phyloP scores from a whole-genome alignment of 495 filamentous ascomycete species.

The Letharia lupina region DNA sequence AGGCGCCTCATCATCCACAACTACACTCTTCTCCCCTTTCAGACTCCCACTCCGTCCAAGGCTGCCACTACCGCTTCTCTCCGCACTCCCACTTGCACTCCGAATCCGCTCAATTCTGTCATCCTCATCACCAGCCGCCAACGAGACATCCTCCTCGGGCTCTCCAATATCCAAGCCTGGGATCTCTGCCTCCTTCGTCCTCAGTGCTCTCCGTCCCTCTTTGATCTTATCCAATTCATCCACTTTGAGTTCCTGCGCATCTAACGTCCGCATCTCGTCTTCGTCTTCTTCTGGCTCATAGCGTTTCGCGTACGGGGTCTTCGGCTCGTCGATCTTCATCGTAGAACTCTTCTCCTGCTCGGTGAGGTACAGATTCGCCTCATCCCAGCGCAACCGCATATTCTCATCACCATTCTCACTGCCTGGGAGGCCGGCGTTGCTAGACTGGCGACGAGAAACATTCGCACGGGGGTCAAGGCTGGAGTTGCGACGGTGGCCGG shows the following conservation, averaged over 20 bases:
- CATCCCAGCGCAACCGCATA: constrained; percentile 90
- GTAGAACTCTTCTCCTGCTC: constrained; percentile 91
- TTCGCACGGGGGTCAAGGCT: constrained; percentile 52
- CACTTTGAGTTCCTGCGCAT: constrained; percentile 51
- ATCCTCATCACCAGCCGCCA: constrained; percentile 11
- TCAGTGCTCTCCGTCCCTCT: constrained; percentile 29
- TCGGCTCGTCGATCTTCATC: constrained; percentile 98
- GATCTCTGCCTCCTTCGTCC: constrained; percentile 64
- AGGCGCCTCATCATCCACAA: constrained; percentile 58
- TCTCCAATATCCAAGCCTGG: constrained; percentile 91
- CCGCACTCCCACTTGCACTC: constrained; percentile 35
- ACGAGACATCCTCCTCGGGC: constrained; percentile 61
- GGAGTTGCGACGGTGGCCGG: constrained; percentile 79
- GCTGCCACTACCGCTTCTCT: constrained; percentile 31
- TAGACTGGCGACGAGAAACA: constrained; percentile 63
- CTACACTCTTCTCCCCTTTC: constrained; percentile 59
- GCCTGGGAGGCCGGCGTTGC: constrained; percentile 34
- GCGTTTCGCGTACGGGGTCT: constrained; percentile 86
- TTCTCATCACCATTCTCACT: constrained; percentile 46
- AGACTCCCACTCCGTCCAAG: constrained; percentile 33
- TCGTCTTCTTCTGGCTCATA: constrained; percentile 88
- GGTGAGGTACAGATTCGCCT: constrained; percentile 90
- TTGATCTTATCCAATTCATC: constrained; percentile 64
- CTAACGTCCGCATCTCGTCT: constrained; percentile 52
- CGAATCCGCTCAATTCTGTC: constrained; percentile 27